These are phyloP conservation scores for Ogataea dorogensis DNA, from an alignment of 805 yeast genomes.

Conservation along the genomic window DNA sequence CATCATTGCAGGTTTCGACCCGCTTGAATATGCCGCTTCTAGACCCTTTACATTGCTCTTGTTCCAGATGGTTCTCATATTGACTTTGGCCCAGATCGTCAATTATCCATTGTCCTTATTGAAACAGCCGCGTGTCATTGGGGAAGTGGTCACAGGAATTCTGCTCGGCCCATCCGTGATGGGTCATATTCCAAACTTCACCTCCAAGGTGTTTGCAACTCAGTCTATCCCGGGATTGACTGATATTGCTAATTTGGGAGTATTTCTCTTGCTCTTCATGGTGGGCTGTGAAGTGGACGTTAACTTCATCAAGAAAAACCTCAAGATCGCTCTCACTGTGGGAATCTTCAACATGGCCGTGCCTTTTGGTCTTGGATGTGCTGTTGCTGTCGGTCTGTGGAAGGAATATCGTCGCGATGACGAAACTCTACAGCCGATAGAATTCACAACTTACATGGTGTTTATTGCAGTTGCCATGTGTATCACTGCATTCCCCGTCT, in stretches of 20 bases:
- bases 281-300: constrained; percentile 80
- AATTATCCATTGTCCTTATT: constrained; percentile 59
- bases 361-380: constrained; percentile 80
- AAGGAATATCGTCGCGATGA: constrained; percentile 46
- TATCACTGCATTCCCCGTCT: constrained; percentile 82
- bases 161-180: constrained; percentile 72
- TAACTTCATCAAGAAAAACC: constrained; percentile 57
- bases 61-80: constrained; percentile 65
- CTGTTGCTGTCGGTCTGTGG: constrained; percentile 66
- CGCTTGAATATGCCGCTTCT: constrained; percentile 54
- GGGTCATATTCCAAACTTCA: constrained; percentile 69
- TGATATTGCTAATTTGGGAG: constrained; percentile 70
- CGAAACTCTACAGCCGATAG: constrained; percentile 36
- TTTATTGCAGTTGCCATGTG: constrained; percentile 82
- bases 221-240: constrained; percentile 63
- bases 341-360: constrained; percentile 72
- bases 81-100: constrained; percentile 55
- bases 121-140: constrained; percentile 77
- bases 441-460: constrained; percentile 74
- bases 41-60: constrained; percentile 68
- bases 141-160: constrained; percentile 78
- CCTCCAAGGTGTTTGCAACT: constrained; percentile 60
- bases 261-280: constrained; percentile 69
- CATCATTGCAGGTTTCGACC: constrained; percentile 69
- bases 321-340: constrained; percentile 61